Base-by-base conservation (phyloP, 768 basidiomycete genomes). In the Hericium coralloides region DNA sequence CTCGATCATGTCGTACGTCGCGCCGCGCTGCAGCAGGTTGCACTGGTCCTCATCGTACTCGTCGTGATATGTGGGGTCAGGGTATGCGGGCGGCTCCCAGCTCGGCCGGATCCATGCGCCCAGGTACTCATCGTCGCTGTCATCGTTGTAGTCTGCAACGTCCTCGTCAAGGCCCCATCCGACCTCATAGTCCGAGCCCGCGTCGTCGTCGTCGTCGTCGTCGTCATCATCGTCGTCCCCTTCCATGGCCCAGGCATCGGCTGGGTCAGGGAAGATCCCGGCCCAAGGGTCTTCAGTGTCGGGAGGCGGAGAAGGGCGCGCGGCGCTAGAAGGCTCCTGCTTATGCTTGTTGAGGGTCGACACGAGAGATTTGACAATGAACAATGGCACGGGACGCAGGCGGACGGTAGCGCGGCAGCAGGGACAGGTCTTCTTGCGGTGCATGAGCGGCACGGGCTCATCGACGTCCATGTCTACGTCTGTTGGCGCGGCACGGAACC, bases 401-500 rank as follows among this genome's bases (percentile, higher is more conserved):
- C 69, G 71, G 18, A 89, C 76, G 9, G 65, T 65, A 6, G 84
- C 69, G 52, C 88, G 81, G 66, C 88, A 90, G 56, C 80, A 82
- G 1, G 88, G 88, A 63, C 88, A 90, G 1, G 83, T 80, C 67
- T 90, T 90, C 22, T 76, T 73, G 23, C 87, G 80, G 58, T 73
- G 73, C 26, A 87, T 65, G 25, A 85, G 68, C 60, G 80, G 79
- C 23, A 70, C 65, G 9, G 73, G 68, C 45, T 71, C 69, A 37
- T 67, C 43, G 48, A 76, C 69, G 53, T 69, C 58, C 74, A 78
- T 79, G 17, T 77, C 76, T 38, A 75, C 73, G 17, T 65, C 58
- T 0, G 73, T 69, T 3, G 87, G 86, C 3, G 86, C 85, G 53
- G 80, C 78, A 58, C 81, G 79, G 70, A 90, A 90, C 88, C 88